Evolutionary conservation across 164 flowering plant genomes (phyloP).

Genomic region (Chimonanthus salicifolius): DNA sequence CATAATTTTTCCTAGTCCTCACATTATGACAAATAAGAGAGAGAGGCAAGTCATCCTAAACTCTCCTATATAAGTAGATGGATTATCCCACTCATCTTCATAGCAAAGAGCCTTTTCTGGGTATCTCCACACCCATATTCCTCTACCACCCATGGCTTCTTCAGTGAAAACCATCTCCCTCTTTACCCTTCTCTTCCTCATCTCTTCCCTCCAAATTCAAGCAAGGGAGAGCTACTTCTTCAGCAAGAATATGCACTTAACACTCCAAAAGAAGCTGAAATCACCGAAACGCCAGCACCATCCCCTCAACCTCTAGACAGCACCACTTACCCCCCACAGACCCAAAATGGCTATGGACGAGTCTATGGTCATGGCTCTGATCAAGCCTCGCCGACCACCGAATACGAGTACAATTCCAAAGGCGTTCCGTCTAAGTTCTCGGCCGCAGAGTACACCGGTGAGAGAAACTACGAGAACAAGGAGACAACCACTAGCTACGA

Average conservation of each 20-base stretch:
- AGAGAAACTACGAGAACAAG: conserved; percentile 5
- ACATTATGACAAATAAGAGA: neutral
- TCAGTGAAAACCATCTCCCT: conserved; percentile 20
- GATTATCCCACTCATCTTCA: neutral
- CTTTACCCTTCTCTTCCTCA: conserved; percentile 30
- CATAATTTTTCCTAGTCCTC: neutral
- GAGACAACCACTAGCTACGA: conserved; percentile 9
- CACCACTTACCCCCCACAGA: conserved; percentile 23
- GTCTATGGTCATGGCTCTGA: conserved; percentile 41
- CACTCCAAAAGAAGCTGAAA: conserved; percentile 21
- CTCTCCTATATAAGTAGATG: neutral
- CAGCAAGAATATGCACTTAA: conserved; percentile 34
- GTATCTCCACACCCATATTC: neutral
- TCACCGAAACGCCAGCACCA: conserved; percentile 8
- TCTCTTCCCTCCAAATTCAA: conserved; percentile 25
- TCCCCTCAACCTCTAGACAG: neutral
- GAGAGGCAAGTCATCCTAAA: neutral
- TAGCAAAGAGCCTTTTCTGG: neutral
- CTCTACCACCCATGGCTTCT: conserved; percentile 24
- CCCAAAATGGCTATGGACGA: conserved; percentile 36
- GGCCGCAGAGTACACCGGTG: conserved; percentile 2
- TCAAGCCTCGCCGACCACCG: conserved; percentile 15
- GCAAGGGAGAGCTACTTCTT: conserved; percentile 59
- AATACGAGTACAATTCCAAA: neutral
- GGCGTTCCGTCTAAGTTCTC: neutral